Percentiles rank a stretch among this genome's conserved stretches.
These are phyloP conservation scores for Tetrahymena malaccensis DNA, from an alignment of 73 alveolate genomes.

Conservation along the genomic window DNA sequence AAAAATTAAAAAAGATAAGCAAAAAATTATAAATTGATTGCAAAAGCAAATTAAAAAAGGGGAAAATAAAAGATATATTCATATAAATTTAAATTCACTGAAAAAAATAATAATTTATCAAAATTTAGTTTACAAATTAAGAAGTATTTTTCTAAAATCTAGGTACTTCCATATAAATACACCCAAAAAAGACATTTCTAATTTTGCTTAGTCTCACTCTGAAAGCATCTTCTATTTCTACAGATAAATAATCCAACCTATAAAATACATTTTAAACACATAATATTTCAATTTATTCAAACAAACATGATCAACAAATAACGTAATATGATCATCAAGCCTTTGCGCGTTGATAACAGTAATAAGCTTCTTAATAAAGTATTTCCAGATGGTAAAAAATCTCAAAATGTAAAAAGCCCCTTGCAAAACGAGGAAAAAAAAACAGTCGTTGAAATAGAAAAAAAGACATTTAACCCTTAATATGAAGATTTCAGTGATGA, in stretches of 20 bases:
- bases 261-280: no score
- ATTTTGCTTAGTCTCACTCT: background rate
- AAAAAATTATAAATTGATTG: background rate
- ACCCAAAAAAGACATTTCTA: background rate
- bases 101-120: background rate
- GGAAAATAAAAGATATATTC: background rate
- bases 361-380: background rate
- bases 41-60: background rate
- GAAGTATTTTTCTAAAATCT: background rate
- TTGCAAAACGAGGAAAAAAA: background rate
- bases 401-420: background rate
- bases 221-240: background rate
- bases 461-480: background rate
- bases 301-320: background rate
- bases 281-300: background rate
- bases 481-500: background rate
- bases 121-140: background rate
- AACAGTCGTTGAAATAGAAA: background rate
- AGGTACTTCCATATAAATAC: background rate
- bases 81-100: background rate
- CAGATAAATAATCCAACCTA: background rate
- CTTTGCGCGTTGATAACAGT: background rate
- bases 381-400: background rate
- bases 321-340: background rate
- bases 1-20: background rate